Evolutionary conservation across 2,329 filamentous ascomycete genomes (phyloP), one percentile per base, ranked within the genome.

Genomic region (Septoria linicola): DNA sequence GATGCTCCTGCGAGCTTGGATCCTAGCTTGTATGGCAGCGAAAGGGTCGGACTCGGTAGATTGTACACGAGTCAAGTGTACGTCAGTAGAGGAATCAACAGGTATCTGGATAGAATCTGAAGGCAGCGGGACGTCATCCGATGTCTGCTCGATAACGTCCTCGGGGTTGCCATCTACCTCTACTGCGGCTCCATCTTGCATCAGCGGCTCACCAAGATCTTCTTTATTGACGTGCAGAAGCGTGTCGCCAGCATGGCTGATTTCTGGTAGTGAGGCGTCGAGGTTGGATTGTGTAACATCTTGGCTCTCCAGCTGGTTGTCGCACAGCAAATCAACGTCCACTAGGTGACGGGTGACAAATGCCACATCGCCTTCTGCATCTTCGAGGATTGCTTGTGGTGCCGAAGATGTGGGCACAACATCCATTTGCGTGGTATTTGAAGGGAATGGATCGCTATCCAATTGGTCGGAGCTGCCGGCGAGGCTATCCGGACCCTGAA

Each of bases 1-100:
- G 23, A 68, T 66, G 5, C 62, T 66, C 17, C 65, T 59, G 5
- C 66, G 62, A 21, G 66, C 66, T 39, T 63, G 64, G 14, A 68
- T 68, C 31, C 65, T 59, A 39, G 64, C 64, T 49, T 67, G 65
- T 21, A 68, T 68, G 20, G 63, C 62, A 4, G 64, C 65, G 53
- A 60, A 68, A 11, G 66, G 65, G 41, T 68, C 58, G 11, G 41
- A 16, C 10, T 41, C 49, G n/a, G 44, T 32, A 8, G 36, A 48
- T n/a, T 35, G 16, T 14, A 41, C 25, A 23, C 36, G 44, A 41
- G 25, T 34, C 35, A 48, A 32, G 36, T 40, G 34, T n/a, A 11
- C 20, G n/a, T 14, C 35, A 4, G 10, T 14, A 27, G 34, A 23
- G 5, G 14, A 27, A 35, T 32, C 32, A 14, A 16, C 17, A 3